These are phyloP conservation scores for Erysimum cheiranthoides DNA, from an alignment of 345 rosid species.

Conservation along the genomic window DNA sequence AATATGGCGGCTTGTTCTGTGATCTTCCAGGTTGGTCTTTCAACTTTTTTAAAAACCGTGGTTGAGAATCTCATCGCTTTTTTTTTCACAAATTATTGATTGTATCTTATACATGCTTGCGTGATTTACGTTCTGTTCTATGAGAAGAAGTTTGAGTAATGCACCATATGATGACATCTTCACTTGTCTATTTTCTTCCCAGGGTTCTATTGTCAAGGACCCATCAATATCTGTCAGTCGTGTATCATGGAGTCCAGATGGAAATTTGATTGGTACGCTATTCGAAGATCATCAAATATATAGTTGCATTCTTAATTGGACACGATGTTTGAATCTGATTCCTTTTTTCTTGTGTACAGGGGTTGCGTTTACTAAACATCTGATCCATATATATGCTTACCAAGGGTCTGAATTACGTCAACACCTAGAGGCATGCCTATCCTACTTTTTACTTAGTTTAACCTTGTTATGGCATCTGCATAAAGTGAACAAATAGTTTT, in stretches of 20 bases:
- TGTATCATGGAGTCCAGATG: conserved; percentile 70
- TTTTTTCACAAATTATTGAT: background rate
- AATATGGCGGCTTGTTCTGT: conserved; percentile 56
- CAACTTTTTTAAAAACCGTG: background rate
- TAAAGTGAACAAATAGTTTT: background rate
- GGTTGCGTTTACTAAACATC: conserved; percentile 66
- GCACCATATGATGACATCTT: conserved; percentile 12
- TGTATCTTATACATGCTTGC: conserved; percentile 8
- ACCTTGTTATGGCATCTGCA: conserved; percentile 11
- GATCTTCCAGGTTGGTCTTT: conserved; percentile 67
- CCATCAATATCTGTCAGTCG: conserved; percentile 57
- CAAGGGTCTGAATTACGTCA: conserved; percentile 58
- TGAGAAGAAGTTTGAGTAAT: conserved; percentile 12
- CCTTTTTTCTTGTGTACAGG: conserved; percentile 49
- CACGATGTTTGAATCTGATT: conserved; percentile 11
- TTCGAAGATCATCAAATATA: background rate
- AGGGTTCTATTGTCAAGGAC: conserved; percentile 56
- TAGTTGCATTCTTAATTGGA: conserved; percentile 28
- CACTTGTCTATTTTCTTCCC: conserved; percentile 35
- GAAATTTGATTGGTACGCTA: conserved; percentile 60
- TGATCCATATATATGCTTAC: conserved; percentile 65
- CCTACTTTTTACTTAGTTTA: background rate
- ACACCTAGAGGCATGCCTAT: conserved; percentile 55
- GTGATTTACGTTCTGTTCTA: conserved; percentile 13
- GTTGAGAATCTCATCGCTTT: background rate